Percentiles rank a stretch among this genome's conserved stretches.
Evolutionary conservation across 2,329 filamentous ascomycete genomes (phyloP).

Genomic region (Pezicula neosporulosa): DNA sequence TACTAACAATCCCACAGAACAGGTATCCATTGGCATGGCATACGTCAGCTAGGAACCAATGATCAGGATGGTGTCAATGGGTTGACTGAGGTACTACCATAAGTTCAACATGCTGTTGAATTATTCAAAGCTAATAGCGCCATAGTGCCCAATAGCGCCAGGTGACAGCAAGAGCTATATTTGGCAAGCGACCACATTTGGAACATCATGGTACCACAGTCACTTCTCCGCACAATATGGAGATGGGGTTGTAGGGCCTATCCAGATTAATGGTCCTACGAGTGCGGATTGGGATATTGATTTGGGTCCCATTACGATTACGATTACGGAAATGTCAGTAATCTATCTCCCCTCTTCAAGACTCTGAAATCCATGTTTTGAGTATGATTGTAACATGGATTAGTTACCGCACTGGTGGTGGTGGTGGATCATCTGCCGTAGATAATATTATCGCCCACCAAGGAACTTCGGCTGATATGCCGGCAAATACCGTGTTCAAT

Average conservation of each 20-base stretch:
- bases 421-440: slow-evolving; percentile 6
- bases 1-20: background rate
- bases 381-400: too few species aligned
- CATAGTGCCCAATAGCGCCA: slow-evolving; percentile 63
- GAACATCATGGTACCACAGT: slow-evolving; percentile 55
- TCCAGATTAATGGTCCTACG: slow-evolving; percentile 56
- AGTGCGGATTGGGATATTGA: slow-evolving; percentile 56
- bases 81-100: background rate
- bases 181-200: slow-evolving; percentile 19
- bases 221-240: slow-evolving; percentile 43
- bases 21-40: slow-evolving; percentile 43
- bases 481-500: slow-evolving; percentile 11
- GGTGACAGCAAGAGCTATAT: slow-evolving; percentile 36
- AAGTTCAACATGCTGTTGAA: background rate
- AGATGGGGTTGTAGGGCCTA: slow-evolving; percentile 49
- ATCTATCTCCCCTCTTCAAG: background rate
- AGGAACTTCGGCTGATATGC: background rate
- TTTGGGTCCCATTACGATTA: slow-evolving; percentile 35
- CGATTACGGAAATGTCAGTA: background rate
- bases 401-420: too few species aligned
- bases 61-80: slow-evolving; percentile 34
- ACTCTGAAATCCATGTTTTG: too few species aligned
- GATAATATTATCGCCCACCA: slow-evolving; percentile 3
- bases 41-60: slow-evolving; percentile 34
- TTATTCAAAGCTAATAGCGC: slow-evolving; percentile 23